phyloP scores from a whole-genome alignment of 345 rosid species.

The Citropsis articulata region DNA sequence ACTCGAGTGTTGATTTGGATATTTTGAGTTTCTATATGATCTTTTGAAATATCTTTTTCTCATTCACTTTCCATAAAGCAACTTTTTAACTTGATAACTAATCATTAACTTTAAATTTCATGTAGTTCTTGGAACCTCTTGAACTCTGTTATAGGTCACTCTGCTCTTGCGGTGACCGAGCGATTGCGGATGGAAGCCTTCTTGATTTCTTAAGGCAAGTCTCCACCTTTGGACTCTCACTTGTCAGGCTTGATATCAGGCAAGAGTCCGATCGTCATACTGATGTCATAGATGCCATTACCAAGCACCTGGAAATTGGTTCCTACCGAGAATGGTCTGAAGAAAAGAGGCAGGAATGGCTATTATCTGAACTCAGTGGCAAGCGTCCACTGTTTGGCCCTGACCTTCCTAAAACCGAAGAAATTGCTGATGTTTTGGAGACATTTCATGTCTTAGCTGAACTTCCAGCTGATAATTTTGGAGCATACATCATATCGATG shows the following conservation, averaged over 20 bases:
- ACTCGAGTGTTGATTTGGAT: not conserved
- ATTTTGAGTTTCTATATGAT: not conserved
- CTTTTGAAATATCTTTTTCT: not conserved
- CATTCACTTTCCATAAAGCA: not conserved
- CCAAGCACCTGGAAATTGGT: constrained; percentile 79
- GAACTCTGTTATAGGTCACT: constrained; percentile 95
- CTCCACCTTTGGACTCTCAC: constrained; percentile 94
- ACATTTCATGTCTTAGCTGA: constrained; percentile 82
- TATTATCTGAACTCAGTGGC: constrained; percentile 81
- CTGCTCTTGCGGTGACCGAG: constrained; percentile 82
- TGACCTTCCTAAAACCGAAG: constrained; percentile 93
- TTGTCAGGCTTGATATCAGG: constrained; percentile 91
- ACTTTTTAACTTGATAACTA: not conserved
- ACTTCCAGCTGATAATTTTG: constrained; percentile 85
- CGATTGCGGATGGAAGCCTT: constrained; percentile 98
- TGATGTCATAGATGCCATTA: constrained; percentile 92
- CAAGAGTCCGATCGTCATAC: constrained; percentile 98
- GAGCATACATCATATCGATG: constrained; percentile 98
- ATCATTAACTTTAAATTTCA: constrained; percentile 20
- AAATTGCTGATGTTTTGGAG: constrained; percentile 83
- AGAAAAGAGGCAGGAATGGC: constrained; percentile 81
- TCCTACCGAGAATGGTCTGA: constrained; percentile 95
- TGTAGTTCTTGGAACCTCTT: constrained; percentile 94
- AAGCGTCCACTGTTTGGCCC: constrained; percentile 93
- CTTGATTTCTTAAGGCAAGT: constrained; percentile 98